Percentiles rank a stretch among this genome's conserved stretches.
Conservation (phyloP, 176 grass and related monocot species). For the Cymbopogon citratus region DNA sequence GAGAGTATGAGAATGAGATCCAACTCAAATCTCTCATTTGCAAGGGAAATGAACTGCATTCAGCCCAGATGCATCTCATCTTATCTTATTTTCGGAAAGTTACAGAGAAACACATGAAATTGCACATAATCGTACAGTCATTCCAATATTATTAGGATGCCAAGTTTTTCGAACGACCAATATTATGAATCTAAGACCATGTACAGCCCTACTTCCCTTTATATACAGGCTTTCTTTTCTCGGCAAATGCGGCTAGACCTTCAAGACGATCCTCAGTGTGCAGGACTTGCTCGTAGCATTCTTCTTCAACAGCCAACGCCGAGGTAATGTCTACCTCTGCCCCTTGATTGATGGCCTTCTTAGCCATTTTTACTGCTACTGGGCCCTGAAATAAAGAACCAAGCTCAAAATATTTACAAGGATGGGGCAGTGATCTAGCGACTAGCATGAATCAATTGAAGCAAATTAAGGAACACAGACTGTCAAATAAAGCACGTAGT, state of each 20-base stretch:
- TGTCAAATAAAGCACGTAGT: not conserved
- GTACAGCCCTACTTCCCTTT: slow-evolving; percentile 41
- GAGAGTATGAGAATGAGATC: not conserved
- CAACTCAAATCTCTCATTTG: not conserved
- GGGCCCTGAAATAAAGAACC: slow-evolving; percentile 55
- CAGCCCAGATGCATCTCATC: not conserved
- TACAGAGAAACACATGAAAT: not conserved
- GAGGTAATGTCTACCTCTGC: slow-evolving; percentile 47
- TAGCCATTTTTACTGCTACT: slow-evolving; percentile 80
- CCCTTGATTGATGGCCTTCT: slow-evolving; percentile 72
- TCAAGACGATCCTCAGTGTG: slow-evolving; percentile 77
- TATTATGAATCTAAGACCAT: not conserved
- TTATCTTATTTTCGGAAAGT: slow-evolving; percentile 6
- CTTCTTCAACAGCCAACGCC: slow-evolving; percentile 61
- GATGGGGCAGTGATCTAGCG: not conserved
- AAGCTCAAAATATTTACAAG: not conserved
- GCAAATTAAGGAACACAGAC: not conserved
- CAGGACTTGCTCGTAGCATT: slow-evolving; percentile 72
- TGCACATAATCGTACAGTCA: not conserved
- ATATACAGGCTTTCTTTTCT: slow-evolving; percentile 84
- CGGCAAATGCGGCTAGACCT: slow-evolving; percentile 85
- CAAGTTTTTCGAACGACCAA: too few relatives aligned
- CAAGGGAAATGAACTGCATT: not conserved
- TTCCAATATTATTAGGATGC: not conserved
- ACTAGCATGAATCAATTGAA: slow-evolving; percentile 1